Evolutionary conservation across 2,329 filamentous ascomycete species (phyloP), one percentile per base, ranked within the genome.

Genomic region (Fusarium robinianum): DNA sequence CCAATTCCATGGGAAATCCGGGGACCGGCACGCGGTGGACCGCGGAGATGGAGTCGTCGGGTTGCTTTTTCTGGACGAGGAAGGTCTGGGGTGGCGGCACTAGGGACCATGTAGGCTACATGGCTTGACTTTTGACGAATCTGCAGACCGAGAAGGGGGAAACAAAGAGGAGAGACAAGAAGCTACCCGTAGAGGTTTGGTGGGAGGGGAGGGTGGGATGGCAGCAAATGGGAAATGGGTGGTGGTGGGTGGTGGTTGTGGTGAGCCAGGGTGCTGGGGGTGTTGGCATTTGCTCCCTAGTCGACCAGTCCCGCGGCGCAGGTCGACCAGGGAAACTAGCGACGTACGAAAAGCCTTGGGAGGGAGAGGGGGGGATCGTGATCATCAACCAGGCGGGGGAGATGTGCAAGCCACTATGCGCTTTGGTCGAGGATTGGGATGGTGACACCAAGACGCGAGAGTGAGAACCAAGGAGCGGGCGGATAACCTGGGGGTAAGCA

Each of bases 1-100:
- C 58, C 58, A 60, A 56, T 51, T 57, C 58, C 44, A 61, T 51
- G 55, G 57, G 49, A 61, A 61, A 61, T 61, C 58, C 58, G 58
- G 58, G 58, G 57, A n/a, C 46, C 53, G 52, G 38, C 46, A 49
- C 34, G 41, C 42, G 24, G 17, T 35, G 30, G 30, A 30, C 30
- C 19, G 27, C 18, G 29, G 41, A 37, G 34, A 42, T 27, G 34
- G 38, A 35, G 27, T 19, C 30, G 4, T 17, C 49, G 42, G 44
- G 16, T 53, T 55, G 45, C 51, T 53, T 53, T 46, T 56, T 51
- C 40, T 48, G 45, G 53, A 40, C 23, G 38, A 30, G 40, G 40
- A 29, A 22, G 21, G 34, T 36, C 41, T 27, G 37, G 19, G 39
- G 40, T 38, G 14, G 26, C 23, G 38, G 38, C 26, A 36, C 27